Base-by-base conservation (phyloP, 2,329 filamentous ascomycete species). In the Cladosporium colombiae region DNA sequence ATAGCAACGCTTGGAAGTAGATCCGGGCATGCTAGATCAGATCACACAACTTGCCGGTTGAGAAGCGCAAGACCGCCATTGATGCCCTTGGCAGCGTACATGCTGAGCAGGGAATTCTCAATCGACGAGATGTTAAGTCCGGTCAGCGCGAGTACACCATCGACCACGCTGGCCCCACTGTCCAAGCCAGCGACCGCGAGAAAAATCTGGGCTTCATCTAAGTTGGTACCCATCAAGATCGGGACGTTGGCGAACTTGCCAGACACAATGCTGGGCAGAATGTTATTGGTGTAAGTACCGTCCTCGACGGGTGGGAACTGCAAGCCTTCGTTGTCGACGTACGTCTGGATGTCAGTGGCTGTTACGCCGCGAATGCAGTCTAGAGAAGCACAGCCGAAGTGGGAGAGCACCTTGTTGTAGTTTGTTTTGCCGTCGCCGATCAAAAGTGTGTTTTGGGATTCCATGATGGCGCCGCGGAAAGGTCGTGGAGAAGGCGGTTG, bases 141-240 rank as follows among this genome's bases (percentile, higher is more conserved):
- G 18, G 40, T 44, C 18, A 44, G 18, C 1, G 5, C 40, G 18
- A 44, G 40, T 8, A 44, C 40, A 44, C 40, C 40, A n/a, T 44
- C 40, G 18, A 44, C 40, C 40, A 44, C 5, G 63, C 68, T 74
- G 58, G 67, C 59, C 21, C 63, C 67, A 18, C 73, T 69, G 68
- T 75, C 71, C 57, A 67, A 71, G 35, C 72, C 65, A 25, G 71
- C 73, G 23, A 75, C 66, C 29, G 68, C 66, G 69, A 77, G 77
- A 35, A 75, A 69, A n/a, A 75, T 72, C 53, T 35, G 70, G 21
- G 64, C 68, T 66, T 76, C 74, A 23, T 74, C 62, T 59, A 70
- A 63, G 35, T 68, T 73, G 50, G 72, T 74, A 31, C 74, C 71
- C 49, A 70, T 68, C 31, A 72, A 46, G 58, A 71, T 67, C 5